Percentiles rank a stretch among this genome's conserved stretches.
Conservation (phyloP, 345 rosid genomes). For the Ailanthus altissimus region DNA sequence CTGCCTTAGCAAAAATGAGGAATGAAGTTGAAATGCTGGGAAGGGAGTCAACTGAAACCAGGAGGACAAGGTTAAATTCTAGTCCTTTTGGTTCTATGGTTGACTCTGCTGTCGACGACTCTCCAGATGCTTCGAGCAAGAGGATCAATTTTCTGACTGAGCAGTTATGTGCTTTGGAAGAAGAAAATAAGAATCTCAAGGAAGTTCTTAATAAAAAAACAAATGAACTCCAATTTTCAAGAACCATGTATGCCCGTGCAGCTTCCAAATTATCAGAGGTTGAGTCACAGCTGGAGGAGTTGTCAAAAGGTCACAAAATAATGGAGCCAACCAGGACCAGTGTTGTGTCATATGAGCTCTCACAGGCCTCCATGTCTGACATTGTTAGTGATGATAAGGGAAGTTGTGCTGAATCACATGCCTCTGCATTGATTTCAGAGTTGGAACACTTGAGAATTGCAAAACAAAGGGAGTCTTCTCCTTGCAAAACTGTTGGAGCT, state of each 20-base stretch:
- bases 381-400: conserved; percentile 69
- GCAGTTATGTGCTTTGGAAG: conserved; percentile 64
- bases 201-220: conserved; percentile 66
- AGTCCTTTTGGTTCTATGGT: conserved; percentile 29
- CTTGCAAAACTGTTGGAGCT: conserved; percentile 53
- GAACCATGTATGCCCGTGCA: conserved; percentile 60
- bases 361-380: conserved; percentile 65
- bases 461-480: conserved; percentile 45
- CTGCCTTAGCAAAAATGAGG: conserved; percentile 75
- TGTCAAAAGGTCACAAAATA: conserved; percentile 42
- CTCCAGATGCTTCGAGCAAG: conserved; percentile 37
- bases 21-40: conserved; percentile 80
- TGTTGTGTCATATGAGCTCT: conserved; percentile 44
- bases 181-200: conserved; percentile 77
- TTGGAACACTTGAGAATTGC: conserved; percentile 64
- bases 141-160: conserved; percentile 55
- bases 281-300: conserved; percentile 61
- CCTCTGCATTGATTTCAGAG: conserved; percentile 75
- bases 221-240: conserved; percentile 73
- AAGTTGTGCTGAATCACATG: conserved; percentile 73
- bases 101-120: conserved; percentile 34
- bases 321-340: conserved; percentile 43
- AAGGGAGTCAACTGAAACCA: conserved; percentile 44
- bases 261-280: conserved; percentile 62
- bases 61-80: conserved; percentile 47